Conservation (phyloP, 495 filamentous ascomycete genomes). For the Symbiotaphrina buchneri region DNA sequence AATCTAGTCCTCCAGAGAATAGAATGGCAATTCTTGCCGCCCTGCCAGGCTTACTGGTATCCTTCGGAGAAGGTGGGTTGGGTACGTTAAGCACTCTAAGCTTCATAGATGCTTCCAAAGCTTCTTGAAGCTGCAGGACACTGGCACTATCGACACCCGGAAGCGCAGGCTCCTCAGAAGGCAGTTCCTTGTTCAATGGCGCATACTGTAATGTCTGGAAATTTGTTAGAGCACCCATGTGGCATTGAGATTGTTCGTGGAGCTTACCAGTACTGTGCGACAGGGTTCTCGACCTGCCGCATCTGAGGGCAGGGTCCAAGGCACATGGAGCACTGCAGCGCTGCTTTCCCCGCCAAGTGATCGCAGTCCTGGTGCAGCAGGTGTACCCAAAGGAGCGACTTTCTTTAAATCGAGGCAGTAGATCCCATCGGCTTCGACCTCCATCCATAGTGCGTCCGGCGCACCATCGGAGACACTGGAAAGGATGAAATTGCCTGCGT, state of each 20-base stretch:
- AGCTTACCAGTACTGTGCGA: too few species aligned
- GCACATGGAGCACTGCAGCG: too few species aligned
- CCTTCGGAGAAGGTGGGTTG: slow-evolving; percentile 18
- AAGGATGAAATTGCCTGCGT: slow-evolving; percentile 30
- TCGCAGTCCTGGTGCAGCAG: too few species aligned
- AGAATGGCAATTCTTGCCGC: slow-evolving; percentile 47
- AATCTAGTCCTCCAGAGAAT: slow-evolving; percentile 90
- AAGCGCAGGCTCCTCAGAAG: not conserved
- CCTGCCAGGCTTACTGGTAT: slow-evolving; percentile 9
- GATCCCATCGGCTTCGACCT: slow-evolving; percentile 67
- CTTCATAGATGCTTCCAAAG: slow-evolving; percentile 38
- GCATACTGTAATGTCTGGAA: slow-evolving; percentile 8
- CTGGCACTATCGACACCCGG: not conserved
- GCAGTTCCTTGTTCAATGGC: slow-evolving; percentile 8
- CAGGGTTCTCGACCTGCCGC: too few species aligned
- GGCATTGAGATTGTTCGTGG: not conserved
- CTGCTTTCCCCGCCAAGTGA: too few species aligned
- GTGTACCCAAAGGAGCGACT: not conserved
- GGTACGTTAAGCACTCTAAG: slow-evolving; percentile 48
- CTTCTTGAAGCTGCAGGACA: slow-evolving; percentile 21
- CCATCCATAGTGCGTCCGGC: slow-evolving; percentile 32
- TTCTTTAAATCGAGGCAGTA: slow-evolving; percentile 33
- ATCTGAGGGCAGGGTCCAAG: too few species aligned
- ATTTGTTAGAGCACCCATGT: slow-evolving; percentile 4
- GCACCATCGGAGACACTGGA: slow-evolving; percentile 50